Percentiles rank a stretch among this genome's conserved stretches.
phyloP scores from a whole-genome alignment of 768 basidiomycete species.

The Leccinum olivaceopallidum region DNA sequence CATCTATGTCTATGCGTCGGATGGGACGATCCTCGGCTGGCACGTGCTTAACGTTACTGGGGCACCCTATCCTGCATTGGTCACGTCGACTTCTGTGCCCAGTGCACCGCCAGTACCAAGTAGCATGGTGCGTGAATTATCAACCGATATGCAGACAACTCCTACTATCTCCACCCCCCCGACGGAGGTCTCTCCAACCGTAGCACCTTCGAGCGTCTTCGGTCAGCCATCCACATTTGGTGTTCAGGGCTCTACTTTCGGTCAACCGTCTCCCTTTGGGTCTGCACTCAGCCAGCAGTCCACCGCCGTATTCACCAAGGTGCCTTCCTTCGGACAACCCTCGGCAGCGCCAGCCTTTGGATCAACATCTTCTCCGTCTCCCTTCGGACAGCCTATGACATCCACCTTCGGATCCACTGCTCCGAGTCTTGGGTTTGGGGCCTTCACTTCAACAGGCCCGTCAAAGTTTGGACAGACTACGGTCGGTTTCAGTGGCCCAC shows the following conservation, averaged over 20 bases:
- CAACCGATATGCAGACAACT: conserved; percentile 33
- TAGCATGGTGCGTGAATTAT: conserved; percentile 29
- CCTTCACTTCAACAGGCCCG: conserved; percentile 32
- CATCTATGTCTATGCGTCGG: conserved; percentile 74
- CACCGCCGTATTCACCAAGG: conserved; percentile 25
- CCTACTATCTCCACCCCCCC: conserved; percentile 20
- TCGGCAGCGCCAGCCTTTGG: conserved; percentile 15
- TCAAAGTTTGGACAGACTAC: conserved; percentile 34
- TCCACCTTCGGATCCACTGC: conserved; percentile 25
- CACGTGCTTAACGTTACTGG: conserved; percentile 58
- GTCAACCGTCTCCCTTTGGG: conserved; percentile 30
- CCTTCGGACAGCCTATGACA: not conserved
- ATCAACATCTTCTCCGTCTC: conserved; percentile 4
- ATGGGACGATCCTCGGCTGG: conserved; percentile 79
- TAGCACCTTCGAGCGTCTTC: conserved; percentile 34
- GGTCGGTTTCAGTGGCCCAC: conserved; percentile 22
- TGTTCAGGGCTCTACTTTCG: conserved; percentile 30
- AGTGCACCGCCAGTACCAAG: conserved; percentile 14
- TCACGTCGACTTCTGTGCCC: conserved; percentile 18
- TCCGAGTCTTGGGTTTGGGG: conserved; percentile 32
- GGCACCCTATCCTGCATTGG: conserved; percentile 57
- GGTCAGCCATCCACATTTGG: conserved; percentile 35
- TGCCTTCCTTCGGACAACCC: conserved; percentile 24
- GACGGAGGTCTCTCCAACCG: conserved; percentile 30
- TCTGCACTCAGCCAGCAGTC: conserved; percentile 21